Conservation (phyloP, 257 asterid genomes). For the Solanum sparsipilum region DNA sequence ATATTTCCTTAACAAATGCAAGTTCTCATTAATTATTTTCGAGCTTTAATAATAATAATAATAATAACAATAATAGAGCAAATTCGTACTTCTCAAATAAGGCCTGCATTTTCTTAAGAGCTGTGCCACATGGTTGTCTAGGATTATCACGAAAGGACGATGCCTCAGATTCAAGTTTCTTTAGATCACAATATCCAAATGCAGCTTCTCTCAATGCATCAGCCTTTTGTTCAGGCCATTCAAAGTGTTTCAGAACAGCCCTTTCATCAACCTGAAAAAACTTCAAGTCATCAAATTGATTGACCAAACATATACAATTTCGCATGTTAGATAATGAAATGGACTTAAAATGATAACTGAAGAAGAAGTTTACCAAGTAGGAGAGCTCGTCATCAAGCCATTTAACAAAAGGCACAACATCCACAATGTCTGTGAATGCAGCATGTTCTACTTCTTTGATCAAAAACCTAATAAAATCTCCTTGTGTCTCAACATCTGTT, state of each 20-base stretch:
- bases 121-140: constrained; percentile 58
- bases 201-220: constrained; percentile 98
- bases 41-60: not conserved
- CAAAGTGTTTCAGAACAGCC: constrained; percentile 95
- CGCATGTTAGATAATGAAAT: not conserved
- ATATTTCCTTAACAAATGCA: not conserved
- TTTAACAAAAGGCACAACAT: constrained; percentile 85
- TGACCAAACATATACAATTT: not conserved
- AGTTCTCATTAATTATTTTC: not conserved
- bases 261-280: constrained; percentile 79
- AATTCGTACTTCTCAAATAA: constrained; percentile 66
- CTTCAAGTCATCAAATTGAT: not conserved
- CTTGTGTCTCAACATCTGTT: constrained; percentile 92
- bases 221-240: constrained; percentile 96
- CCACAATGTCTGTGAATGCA: constrained; percentile 79
- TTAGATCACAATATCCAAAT: constrained; percentile 81
- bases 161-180: constrained; percentile 77
- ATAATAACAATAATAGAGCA: not conserved
- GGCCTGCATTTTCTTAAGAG: constrained; percentile 92
- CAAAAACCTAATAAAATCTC: constrained; percentile 82
- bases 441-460: constrained; percentile 89
- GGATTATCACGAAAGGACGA: constrained; percentile 71
- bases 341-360: not conserved
- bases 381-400: constrained; percentile 99
- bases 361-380: constrained; percentile 40